Evolutionary conservation across 2,329 filamentous ascomycete species (phyloP).

Genomic region (Cadophora luteo-olivacea): DNA sequence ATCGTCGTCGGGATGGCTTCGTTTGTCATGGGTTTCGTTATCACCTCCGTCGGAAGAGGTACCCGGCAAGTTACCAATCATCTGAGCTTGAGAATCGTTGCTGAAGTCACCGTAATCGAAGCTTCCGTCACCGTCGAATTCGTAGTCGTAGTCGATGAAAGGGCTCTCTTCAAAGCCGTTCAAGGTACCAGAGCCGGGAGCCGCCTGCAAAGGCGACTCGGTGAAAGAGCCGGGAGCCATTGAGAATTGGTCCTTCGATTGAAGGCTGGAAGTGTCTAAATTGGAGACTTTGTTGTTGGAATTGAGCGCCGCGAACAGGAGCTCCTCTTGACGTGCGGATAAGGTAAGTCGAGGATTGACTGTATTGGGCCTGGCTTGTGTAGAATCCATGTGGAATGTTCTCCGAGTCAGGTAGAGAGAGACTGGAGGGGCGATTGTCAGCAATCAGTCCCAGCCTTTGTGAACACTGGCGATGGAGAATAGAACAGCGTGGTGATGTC

Average conservation of each 20-base stretch:
- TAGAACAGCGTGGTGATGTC: neutral
- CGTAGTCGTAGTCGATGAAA: slow-evolving; percentile 82
- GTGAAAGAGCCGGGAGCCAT: slow-evolving; percentile 58
- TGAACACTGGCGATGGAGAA: neutral
- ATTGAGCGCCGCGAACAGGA: slow-evolving; percentile 78
- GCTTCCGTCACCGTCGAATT: slow-evolving; percentile 74
- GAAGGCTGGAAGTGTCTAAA: slow-evolving; percentile 37
- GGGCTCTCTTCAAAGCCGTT: slow-evolving; percentile 74
- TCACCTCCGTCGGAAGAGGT: slow-evolving; percentile 46
- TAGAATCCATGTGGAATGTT: slow-evolving; percentile 34
- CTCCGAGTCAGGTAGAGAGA: slow-evolving; percentile 9
- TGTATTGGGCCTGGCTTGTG: slow-evolving; percentile 26
- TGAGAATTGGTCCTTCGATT: slow-evolving; percentile 49
- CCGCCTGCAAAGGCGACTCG: slow-evolving; percentile 53
- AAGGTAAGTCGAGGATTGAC: slow-evolving; percentile 68
- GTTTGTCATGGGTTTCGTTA: slow-evolving; percentile 68
- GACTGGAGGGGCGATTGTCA: slow-evolving; percentile 11
- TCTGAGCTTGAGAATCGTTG: slow-evolving; percentile 62
- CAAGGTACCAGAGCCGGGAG: slow-evolving; percentile 53
- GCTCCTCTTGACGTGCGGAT: slow-evolving; percentile 77
- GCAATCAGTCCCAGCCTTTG: slow-evolving; percentile 15
- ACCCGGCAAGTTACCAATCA: slow-evolving; percentile 80
- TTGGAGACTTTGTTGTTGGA: slow-evolving; percentile 58
- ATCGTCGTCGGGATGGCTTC: slow-evolving; percentile 74
- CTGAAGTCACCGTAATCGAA: slow-evolving; percentile 64